Base-by-base conservation (phyloP, 495 filamentous ascomycete species). In the Baudoinia panamericana region DNA sequence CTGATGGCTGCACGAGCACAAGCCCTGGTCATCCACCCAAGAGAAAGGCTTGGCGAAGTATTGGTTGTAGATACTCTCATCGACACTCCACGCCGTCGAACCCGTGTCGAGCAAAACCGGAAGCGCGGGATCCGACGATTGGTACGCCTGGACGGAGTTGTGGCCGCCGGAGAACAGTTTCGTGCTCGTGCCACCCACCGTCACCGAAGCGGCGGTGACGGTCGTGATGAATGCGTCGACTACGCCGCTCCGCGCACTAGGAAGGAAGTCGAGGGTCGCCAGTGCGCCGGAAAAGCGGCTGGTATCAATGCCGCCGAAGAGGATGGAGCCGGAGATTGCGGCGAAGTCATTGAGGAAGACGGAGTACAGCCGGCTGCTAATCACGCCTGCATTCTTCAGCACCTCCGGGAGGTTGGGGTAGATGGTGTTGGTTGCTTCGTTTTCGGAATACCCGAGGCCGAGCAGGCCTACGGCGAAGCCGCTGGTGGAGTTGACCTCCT, bases 91-190 rank as follows among this genome's bases (percentile, higher is more conserved):
- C 6, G 46, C 40, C n/a, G 12, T 17, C 18, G 17, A 30, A 23
- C 50, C 50, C 16, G 50, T 45, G 36, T 53, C 50, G 17, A 53
- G 40, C 15, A 45, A 29, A 24, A 53, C 46, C 17, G 50, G 50
- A 2, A 53, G 36, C 30, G 41, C 27, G 33, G 13, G 8, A 23
- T 30, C 18, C 25, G 21, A 8, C 16, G 16, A 4, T 33, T 5
- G 8, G 36, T 45, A 38, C 30, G 35, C 29, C 13, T 21, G 22
- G 19, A 21, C 28, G 23, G 24, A n/a, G 21, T 24, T 18, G 17
- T 19, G 3, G 42, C 40, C 41, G 40, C 32, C 33, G 35, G 32
- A 24, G 25, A 41, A 43, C 26, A 47, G 17, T 16, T 31, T 26
- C 21, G 36, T 20, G 11, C 7, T 38, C 13, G 24, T 23, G 39